Evolutionary conservation across 2,329 filamentous ascomycete genomes (phyloP).

Genomic region (Akanthomyces lecanii): DNA sequence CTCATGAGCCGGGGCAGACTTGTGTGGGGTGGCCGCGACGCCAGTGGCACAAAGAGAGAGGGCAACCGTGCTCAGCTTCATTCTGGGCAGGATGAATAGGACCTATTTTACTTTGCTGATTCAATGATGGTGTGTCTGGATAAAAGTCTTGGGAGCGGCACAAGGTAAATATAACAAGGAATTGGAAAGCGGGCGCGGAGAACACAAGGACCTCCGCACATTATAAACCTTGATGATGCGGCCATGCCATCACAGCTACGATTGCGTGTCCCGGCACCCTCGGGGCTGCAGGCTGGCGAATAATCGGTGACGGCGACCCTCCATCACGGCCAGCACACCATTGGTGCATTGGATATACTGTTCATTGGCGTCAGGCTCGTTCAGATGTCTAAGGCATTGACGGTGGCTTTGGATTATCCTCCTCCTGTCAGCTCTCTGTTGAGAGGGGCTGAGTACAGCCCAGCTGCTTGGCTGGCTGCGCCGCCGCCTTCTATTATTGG

Average conservation of each 20-base stretch:
- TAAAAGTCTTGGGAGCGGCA: background rate
- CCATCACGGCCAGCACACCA: background rate
- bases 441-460: slow-evolving; percentile 4
- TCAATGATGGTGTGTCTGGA: background rate
- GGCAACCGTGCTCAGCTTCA: slow-evolving; percentile 9
- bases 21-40: slow-evolving; percentile 4
- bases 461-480: background rate
- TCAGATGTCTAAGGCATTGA: background rate
- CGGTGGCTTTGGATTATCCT: background rate
- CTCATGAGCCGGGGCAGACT: background rate
- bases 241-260: slow-evolving; percentile 11
- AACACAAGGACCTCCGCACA: background rate
- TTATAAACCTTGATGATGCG: slow-evolving; percentile 11
- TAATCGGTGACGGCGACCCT: background rate
- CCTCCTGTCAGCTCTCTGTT: background rate
- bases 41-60: slow-evolving; percentile 8
- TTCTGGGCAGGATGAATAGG: background rate
- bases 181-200: background rate
- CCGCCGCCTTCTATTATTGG: slow-evolving; percentile 8
- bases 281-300: slow-evolving; percentile 4
- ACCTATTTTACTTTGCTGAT: background rate
- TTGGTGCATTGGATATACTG: background rate
- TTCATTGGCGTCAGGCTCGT: background rate
- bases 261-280: slow-evolving; percentile 4
- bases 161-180: background rate